Evolutionary conservation across 2,329 filamentous ascomycete genomes (phyloP), one percentile per base, ranked within the genome.

Genomic region (Colletotrichum sidae): DNA sequence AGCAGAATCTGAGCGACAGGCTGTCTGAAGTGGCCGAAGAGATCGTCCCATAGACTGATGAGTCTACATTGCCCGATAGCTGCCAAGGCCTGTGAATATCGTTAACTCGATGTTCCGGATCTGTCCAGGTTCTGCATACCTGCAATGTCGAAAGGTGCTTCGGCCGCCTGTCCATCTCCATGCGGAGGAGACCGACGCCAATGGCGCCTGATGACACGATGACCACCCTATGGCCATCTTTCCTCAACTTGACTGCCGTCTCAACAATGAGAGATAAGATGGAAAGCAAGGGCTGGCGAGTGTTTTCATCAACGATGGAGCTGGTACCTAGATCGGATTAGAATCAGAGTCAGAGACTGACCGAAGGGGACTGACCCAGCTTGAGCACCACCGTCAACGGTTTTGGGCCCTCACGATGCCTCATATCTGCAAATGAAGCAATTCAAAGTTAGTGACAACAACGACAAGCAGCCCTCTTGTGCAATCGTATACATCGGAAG

Each of bases 141-240:
- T 98, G 96, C 67, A 97, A 86, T 77, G 94, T 89, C 53, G 95
- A 92, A 42, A 99, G 86, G 77, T 97, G 91, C 78, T 97, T 97
- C 25, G 96, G 96, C 70, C 93, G 87, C 73, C 92, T 91, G 35
- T 93, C 89, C 66, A 97, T 84, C 75, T 97, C 89, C 93, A 98
- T 97, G 67, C 94, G 89, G 63, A 92, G 88, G 67, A 99, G 84
- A 7, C 94, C 96, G 67, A 99, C 94, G 64, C 95, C 96, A 78
- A 99, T 97, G 77, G 96, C 96, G 66, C 96, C 96, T 0, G 96
- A 99, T 2, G 96, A 99, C 69, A 98, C 96, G 70, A 99, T 92
- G 77, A 99, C 90, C 55, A 99, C 96, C 72, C 90, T 89, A 78
- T 99, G 94, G 54, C 96, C 96, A 88, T 97, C 92, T 78, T 94